These are phyloP conservation scores for Sugiyamaella chiloensis DNA, from an alignment of 805 yeast genomes.

Conservation along the genomic window DNA sequence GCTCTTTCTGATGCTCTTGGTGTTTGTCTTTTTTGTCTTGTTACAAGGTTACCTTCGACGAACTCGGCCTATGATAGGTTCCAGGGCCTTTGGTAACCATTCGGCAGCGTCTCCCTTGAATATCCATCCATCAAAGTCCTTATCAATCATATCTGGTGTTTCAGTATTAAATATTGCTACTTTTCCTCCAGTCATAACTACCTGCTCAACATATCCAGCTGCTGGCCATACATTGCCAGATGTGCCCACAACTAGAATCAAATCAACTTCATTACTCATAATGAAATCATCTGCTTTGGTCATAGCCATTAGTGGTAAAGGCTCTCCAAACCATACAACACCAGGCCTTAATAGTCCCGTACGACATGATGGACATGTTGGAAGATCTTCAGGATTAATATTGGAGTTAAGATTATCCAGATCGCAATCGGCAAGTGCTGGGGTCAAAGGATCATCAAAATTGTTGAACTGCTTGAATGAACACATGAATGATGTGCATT, in stretches of 20 bases:
- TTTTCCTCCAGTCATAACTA: slow-evolving; percentile 67
- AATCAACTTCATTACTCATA: slow-evolving; percentile 54
- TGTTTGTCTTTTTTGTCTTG: no score
- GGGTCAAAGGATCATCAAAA: slow-evolving; percentile 56
- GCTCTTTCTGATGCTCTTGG: no score
- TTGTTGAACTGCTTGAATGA: slow-evolving; percentile 52
- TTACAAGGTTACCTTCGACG: background rate
- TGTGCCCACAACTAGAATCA: slow-evolving; percentile 81
- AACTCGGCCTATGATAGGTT: slow-evolving; percentile 38
- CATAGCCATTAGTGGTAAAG: slow-evolving; percentile 61
- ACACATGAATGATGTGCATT: slow-evolving; percentile 76
- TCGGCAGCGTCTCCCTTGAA: slow-evolving; percentile 79
- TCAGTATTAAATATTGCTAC: slow-evolving; percentile 83
- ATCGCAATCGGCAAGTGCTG: slow-evolving; percentile 41
- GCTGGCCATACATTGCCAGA: slow-evolving; percentile 90
- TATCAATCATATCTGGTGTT: slow-evolving; percentile 45
- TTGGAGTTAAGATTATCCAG: slow-evolving; percentile 28
- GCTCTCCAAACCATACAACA: slow-evolving; percentile 94
- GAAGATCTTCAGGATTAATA: slow-evolving; percentile 53
- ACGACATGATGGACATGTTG: slow-evolving; percentile 74
- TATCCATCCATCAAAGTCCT: slow-evolving; percentile 57
- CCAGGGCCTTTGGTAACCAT: slow-evolving; percentile 62
- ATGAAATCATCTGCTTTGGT: slow-evolving; percentile 71
- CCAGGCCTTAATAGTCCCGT: slow-evolving; percentile 75
- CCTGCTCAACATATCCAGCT: slow-evolving; percentile 82